Conservation (phyloP, 495 filamentous ascomycete genomes). For the Talaromyces adpressus region DNA sequence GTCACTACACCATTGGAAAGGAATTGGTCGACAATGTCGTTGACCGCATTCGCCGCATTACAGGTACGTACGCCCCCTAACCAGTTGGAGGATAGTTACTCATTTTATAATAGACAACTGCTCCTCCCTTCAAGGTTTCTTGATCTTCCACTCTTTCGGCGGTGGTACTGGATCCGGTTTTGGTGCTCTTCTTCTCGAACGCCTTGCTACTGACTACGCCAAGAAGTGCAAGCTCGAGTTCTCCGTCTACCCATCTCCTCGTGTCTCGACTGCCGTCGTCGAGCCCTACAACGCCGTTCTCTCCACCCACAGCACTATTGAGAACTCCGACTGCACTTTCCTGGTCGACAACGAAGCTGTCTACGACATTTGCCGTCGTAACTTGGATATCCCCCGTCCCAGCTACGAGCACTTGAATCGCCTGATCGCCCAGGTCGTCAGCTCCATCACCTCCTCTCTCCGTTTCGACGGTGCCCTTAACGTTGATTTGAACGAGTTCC, state of each 20-base stretch:
- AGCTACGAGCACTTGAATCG: constrained; percentile 85
- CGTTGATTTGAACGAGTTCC: constrained; percentile 90
- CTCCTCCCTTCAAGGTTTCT: constrained; percentile 80
- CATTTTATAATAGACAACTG: constrained; percentile 64
- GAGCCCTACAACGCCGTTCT: constrained; percentile 93
- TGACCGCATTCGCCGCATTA: constrained; percentile 77
- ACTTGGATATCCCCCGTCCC: constrained; percentile 81
- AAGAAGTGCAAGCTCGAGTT: constrained; percentile 97
- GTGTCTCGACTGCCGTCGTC: constrained; percentile 80
- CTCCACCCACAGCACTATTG: constrained; percentile 87
- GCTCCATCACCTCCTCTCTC: constrained; percentile 83
- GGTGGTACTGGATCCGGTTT: constrained; percentile 90
- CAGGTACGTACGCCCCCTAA: constrained; percentile 45
- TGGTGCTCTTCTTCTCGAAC: constrained; percentile 79
- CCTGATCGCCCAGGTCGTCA: constrained; percentile 86
- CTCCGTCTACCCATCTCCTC: constrained; percentile 79
- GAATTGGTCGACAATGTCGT: constrained; percentile 79
- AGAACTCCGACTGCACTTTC: constrained; percentile 91
- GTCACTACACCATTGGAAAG: constrained; percentile 91
- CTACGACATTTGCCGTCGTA: constrained; percentile 87
- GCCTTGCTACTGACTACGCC: constrained; percentile 80
- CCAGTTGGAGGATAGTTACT: constrained; percentile 9
- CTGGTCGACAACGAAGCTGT: constrained; percentile 90
- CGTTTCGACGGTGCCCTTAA: constrained; percentile 89
- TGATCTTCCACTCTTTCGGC: constrained; percentile 92